phyloP scores from a whole-genome alignment of 2,329 filamentous ascomycete genomes.

The Paraconiothyrium sp. region DNA sequence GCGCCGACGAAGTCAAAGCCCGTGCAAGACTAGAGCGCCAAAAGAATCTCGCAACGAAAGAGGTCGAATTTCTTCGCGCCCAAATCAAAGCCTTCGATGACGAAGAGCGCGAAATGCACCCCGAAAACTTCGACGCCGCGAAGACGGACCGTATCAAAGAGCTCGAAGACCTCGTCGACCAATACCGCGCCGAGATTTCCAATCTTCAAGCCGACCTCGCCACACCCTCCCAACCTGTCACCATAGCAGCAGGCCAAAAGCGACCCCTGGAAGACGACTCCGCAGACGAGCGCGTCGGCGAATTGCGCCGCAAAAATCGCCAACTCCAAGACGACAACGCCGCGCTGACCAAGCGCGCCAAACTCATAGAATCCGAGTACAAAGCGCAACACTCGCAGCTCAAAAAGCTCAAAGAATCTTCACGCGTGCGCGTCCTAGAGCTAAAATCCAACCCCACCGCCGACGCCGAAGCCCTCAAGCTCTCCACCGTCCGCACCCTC shows the following conservation, averaged over 20 bases:
- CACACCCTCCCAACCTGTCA: conserved; percentile 65
- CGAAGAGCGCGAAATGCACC: conserved; percentile 87
- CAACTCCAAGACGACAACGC: conserved; percentile 82
- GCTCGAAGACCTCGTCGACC: conserved; percentile 84
- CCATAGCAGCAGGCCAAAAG: conserved; percentile 64
- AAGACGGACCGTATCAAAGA: conserved; percentile 79
- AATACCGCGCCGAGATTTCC: conserved; percentile 84
- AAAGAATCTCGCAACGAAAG: conserved; percentile 84
- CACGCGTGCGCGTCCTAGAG: conserved; percentile 82
- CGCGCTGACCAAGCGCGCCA: conserved; percentile 73
- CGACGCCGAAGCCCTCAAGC: conserved; percentile 84
- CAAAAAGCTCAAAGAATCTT: conserved; percentile 70
- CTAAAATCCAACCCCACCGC: conserved; percentile 93
- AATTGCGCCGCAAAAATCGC: conserved; percentile 86
- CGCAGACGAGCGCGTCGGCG: conserved; percentile 77
- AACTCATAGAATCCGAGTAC: conserved; percentile 78
- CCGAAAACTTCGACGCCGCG: conserved; percentile 78
- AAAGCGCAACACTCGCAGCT: conserved; percentile 78
- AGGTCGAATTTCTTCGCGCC: conserved; percentile 91
- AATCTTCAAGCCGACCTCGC: conserved; percentile 78
- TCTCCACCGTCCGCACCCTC: conserved; percentile 78
- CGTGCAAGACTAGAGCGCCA: conserved; percentile 84
- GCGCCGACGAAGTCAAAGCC: conserved; percentile 68
- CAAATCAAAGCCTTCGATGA: conserved; percentile 87
- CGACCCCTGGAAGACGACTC: conserved; percentile 66